Base-by-base conservation (phyloP, 768 basidiomycete genomes). In the Leccinellum rugosiceps region DNA sequence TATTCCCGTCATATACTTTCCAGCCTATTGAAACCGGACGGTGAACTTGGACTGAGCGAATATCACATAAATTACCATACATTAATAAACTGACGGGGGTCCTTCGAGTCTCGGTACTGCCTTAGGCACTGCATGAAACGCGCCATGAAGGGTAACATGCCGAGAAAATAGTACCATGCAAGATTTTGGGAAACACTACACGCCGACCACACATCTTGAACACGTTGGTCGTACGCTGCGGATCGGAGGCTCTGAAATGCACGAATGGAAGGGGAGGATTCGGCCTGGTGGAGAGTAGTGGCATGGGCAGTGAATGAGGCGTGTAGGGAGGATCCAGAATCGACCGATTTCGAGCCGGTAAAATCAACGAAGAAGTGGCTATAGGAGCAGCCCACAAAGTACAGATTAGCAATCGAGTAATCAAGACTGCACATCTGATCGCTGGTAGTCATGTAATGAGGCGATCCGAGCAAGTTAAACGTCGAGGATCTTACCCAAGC, bases 121-220 rank as follows among this genome's bases (percentile, higher is more conserved):
- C 87, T 86, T 49, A 97, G 64, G 67, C 90, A 92, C 72, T 99
- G 96, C 8, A 91, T 76, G 41, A 94, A 70, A 73, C 96, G 94
- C 25, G 85, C 77, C 6, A 88, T 54, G 6, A 92, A 79, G 0
- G 96, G 94, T 1, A 93, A 59, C 8, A 79, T 60, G 5, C 81
- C 80, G 9, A 91, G 72, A 2, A 82, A 60, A 58, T 86, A 86
- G 2, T 84, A 77, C 15, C 80, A 65, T 0, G 78, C 82, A 91
- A 91, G 94, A 13, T 78, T 74, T 4, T 57, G 75, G 1, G 72
- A 57, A 6, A 69, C 60, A 5, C 79, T 75, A 48, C 77, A 77
- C 15, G 66, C 61, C 21, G 51, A 43, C 80, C 82, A 84, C 44
- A 77, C 71, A 4, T 71, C 63, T 51, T 77, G 77, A 68, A 86